phyloP scores from a whole-genome alignment of 2,329 filamentous ascomycete species.

The Gaeumannomyces tritici region DNA sequence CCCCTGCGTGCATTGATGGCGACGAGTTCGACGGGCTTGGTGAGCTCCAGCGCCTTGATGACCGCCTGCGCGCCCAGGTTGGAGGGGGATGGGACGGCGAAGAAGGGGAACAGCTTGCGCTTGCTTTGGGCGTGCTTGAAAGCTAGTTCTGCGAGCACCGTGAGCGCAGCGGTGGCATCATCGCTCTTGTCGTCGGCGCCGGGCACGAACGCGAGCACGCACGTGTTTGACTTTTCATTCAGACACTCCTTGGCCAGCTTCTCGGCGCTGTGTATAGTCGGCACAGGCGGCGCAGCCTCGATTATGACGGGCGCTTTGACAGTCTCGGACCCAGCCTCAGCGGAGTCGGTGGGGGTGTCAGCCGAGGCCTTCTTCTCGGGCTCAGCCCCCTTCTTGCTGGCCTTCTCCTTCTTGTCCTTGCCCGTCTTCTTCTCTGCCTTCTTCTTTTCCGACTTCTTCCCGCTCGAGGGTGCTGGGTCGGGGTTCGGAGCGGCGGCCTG shows the following conservation, averaged over 20 bases:
- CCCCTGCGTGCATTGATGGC: conserved; percentile 75
- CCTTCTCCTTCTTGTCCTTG: conserved; percentile 19
- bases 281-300: conserved; percentile 52
- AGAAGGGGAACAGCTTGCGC: conserved; percentile 73
- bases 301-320: conserved; percentile 35
- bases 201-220: conserved; percentile 67
- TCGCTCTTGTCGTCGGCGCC: conserved; percentile 33
- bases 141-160: conserved; percentile 61
- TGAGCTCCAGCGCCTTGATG: conserved; percentile 52
- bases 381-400: conserved; percentile 26
- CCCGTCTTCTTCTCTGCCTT: conserved; percentile 10
- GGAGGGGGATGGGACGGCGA: conserved; percentile 51
- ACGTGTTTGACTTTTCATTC: conserved; percentile 66
- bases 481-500: conserved; percentile 72
- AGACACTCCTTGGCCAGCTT: conserved; percentile 65
- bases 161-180: conserved; percentile 45
- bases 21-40: conserved; percentile 57
- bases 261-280: conserved; percentile 51
- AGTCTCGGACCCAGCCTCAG: conserved; percentile 31
- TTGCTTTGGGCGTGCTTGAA: conserved; percentile 62
- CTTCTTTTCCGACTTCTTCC: conserved; percentile 35
- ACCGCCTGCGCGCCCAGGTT: conserved; percentile 48
- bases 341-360: conserved; percentile 22
- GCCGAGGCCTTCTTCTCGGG: conserved; percentile 24
- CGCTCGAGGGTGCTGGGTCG: conserved; percentile 50